Conservation (phyloP, 2,329 filamentous ascomycete genomes). For the Colletotrichum sp. region DNA sequence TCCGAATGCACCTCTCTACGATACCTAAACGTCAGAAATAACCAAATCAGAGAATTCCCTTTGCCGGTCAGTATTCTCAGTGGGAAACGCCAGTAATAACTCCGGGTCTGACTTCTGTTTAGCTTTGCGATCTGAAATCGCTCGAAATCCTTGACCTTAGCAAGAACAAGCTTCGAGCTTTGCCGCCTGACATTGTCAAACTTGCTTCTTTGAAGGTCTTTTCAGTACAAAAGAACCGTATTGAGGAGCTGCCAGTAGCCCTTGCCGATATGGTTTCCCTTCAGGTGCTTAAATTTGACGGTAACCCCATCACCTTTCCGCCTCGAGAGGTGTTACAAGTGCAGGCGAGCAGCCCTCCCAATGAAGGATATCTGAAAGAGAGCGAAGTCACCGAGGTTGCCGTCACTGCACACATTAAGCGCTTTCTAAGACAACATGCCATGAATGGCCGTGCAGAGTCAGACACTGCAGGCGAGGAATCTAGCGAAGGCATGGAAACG, state of each 20-base stretch:
- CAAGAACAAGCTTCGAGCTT: constrained; percentile 79
- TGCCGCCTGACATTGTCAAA: constrained; percentile 81
- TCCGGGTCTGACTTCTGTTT: constrained; percentile 26
- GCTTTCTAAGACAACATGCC: constrained; percentile 59
- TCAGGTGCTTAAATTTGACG: constrained; percentile 87
- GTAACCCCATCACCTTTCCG: constrained; percentile 80
- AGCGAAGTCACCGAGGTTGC: constrained; percentile 68
- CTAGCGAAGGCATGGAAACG: constrained; percentile 79
- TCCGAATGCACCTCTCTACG: constrained; percentile 78
- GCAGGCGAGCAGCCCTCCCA: constrained; percentile 59
- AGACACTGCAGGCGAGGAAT: constrained; percentile 64
- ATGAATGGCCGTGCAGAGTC: constrained; percentile 57
- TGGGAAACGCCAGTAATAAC: background rate
- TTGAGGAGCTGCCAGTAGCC: constrained; percentile 82
- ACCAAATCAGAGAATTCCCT: constrained; percentile 70
- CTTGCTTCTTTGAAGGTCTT: constrained; percentile 88
- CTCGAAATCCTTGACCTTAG: constrained; percentile 94
- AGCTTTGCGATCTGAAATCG: constrained; percentile 86
- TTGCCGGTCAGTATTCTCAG: constrained; percentile 50
- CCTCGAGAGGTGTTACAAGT: constrained; percentile 71
- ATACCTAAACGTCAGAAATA: constrained; percentile 82
- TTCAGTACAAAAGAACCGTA: constrained; percentile 84
- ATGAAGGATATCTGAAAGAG: constrained; percentile 62
- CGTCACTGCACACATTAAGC: constrained; percentile 66
- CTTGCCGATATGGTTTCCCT: constrained; percentile 89